phyloP scores from a whole-genome alignment of 202 grass and related monocot species.

The Setaria viridis region DNA sequence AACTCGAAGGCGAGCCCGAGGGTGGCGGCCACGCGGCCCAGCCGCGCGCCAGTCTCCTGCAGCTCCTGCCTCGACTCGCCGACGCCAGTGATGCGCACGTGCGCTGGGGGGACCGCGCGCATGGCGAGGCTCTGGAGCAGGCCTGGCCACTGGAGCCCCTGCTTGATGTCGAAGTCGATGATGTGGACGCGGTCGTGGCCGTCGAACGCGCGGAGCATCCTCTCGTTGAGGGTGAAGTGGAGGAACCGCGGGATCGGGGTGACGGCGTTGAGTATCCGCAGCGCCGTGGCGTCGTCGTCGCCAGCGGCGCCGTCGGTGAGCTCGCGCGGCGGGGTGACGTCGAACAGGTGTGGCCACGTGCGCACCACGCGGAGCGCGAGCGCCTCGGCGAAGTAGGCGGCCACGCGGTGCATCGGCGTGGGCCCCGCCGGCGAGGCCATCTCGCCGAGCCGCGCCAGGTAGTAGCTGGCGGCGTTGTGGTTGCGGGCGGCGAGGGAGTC shows the following conservation, averaged over 20 bases:
- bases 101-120: constrained; percentile 51
- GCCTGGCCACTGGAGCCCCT: constrained; percentile 92
- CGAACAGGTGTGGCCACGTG: constrained; percentile 75
- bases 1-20: constrained; percentile 80
- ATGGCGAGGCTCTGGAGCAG: constrained; percentile 82
- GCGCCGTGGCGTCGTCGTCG: constrained; percentile 61
- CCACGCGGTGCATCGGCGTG: constrained; percentile 74
- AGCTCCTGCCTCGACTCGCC: constrained; percentile 84
- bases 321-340: constrained; percentile 61
- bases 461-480: constrained; percentile 69
- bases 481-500: constrained; percentile 60
- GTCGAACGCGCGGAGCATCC: constrained; percentile 70
- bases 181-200: constrained; percentile 89
- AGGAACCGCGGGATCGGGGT: constrained; percentile 86
- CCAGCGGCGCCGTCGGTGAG: constrained; percentile 53
- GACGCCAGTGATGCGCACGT: constrained; percentile 90
- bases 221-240: constrained; percentile 89
- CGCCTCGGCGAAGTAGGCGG: constrained; percentile 87
- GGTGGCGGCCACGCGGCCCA: constrained; percentile 58
- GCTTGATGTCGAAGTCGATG: constrained; percentile 98
- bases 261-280: constrained; percentile 71
- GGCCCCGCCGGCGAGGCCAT: constrained; percentile 63
- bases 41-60: constrained; percentile 66
- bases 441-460: constrained; percentile 73
- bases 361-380: constrained; percentile 66